phyloP scores from a whole-genome alignment of 2,329 filamentous ascomycete species.

The Curvularia sp. region DNA sequence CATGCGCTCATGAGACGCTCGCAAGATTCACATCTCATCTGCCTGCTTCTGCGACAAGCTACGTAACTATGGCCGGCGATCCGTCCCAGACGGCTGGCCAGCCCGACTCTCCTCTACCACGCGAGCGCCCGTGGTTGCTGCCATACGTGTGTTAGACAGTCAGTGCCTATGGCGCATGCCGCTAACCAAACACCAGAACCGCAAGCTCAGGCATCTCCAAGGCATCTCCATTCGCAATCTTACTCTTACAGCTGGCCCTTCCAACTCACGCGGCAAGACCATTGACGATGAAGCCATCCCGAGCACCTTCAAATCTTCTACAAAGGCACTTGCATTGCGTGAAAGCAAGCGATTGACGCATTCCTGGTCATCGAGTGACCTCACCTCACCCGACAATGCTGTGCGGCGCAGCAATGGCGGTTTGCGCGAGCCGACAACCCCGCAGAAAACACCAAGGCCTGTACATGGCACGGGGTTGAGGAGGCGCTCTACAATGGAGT shows the following conservation, averaged over 20 bases:
- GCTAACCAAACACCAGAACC: slow-evolving; percentile 66
- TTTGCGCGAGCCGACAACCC: slow-evolving; percentile 30
- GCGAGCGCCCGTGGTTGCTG: slow-evolving; percentile 51
- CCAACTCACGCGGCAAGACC: slow-evolving; percentile 63
- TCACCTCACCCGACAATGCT: slow-evolving; percentile 48
- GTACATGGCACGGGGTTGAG: slow-evolving; percentile 50
- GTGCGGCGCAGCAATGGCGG: slow-evolving; percentile 33
- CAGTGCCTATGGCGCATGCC: background rate
- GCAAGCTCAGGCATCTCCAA: slow-evolving; percentile 84
- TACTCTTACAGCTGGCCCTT: slow-evolving; percentile 64
- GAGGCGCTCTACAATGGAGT: slow-evolving; percentile 68
- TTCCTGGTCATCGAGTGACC: slow-evolving; percentile 66
- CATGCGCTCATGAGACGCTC: slow-evolving; percentile 15
- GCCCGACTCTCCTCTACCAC: slow-evolving; percentile 27
- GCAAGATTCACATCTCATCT: background rate
- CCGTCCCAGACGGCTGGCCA: slow-evolving; percentile 20
- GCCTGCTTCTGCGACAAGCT: slow-evolving; percentile 11
- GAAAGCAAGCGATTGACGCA: slow-evolving; percentile 61
- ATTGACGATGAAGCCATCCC: slow-evolving; percentile 79
- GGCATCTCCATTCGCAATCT: slow-evolving; percentile 89
- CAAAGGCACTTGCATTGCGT: slow-evolving; percentile 66
- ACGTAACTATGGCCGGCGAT: slow-evolving; percentile 37
- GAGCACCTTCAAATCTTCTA: slow-evolving; percentile 69
- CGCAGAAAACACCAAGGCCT: slow-evolving; percentile 43
- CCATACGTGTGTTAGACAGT: slow-evolving; percentile 40